Base-by-base conservation (phyloP, 2,329 filamentous ascomycete genomes). In the Aspergillus tanneri region DNA sequence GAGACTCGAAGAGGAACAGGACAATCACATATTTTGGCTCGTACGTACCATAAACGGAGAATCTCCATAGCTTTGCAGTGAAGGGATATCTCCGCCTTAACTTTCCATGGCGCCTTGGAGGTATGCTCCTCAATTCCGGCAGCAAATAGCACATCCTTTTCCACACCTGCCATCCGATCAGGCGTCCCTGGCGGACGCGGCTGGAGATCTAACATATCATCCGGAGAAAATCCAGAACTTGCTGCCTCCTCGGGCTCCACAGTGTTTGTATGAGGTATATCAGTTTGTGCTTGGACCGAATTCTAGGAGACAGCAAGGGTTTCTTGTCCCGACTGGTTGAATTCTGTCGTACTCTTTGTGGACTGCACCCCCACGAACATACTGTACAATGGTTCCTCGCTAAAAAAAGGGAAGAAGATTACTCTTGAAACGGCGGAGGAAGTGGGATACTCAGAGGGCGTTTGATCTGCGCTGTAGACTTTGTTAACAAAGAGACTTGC, bases 331-430 rank as follows among this genome's bases (percentile, higher is more conserved):
- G 18, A 14, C 18, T n/a, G 30, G 6, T 14, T 14, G 12, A 19
- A 19, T 19, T 36, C 16, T 16, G 22, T 36, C 34, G 22, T 19
- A 19, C 34, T n/a, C n/a, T n/a, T n/a, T n/a, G n/a, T n/a, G n/a
- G n/a, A n/a, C n/a, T 6, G 24, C 24, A 11, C 24, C 11, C 11
- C 11, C 24, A 11, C 24, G 11, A 27, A 27, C 6, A 27, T 27
- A 6, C 11, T 11, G 24, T 27, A 27, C 6, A 39, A 9, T n/a
- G 36, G 36, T n/a, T 39, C 18, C 21, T 22, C 23, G 18, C 36
- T 21, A 22, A 39, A 39, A 22, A 39, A 39, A 24, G 36, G 23
- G 18, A 39, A 39, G 21, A 39, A 39, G 14, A 39, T 39, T n/a
- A 22, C 36, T 39, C 36, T 19, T 22, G 23, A 3, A 22, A 39